A percentile compares a stretch with the other conserved stretches of the same genome.
These are phyloP conservation scores for Knufia petricola DNA, from an alignment of 2,329 filamentous ascomycete genomes.

Conservation along the genomic window DNA sequence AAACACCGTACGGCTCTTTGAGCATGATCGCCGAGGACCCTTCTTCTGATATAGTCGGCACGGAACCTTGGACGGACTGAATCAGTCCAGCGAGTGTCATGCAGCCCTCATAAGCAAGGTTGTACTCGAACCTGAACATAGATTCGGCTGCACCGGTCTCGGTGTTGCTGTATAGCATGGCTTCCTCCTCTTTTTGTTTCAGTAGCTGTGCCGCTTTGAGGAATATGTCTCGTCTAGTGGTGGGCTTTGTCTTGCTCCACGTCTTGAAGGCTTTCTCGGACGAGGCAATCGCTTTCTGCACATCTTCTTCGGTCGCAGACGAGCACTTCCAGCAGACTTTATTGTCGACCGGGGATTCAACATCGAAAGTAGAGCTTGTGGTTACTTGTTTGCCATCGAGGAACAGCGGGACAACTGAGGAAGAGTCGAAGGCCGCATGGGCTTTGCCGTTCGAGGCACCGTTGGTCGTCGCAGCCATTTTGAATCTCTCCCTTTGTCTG, in stretches of 20 bases:
- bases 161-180: conserved; percentile 49
- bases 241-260: conserved; percentile 57
- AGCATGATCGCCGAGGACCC: conserved; percentile 54
- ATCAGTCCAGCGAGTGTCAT: conserved; percentile 17
- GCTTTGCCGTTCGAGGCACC: neutral
- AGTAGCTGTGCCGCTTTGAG: conserved; percentile 57
- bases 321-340: conserved; percentile 47
- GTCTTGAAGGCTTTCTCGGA: conserved; percentile 58
- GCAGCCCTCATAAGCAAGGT: conserved; percentile 15
- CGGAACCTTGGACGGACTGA: conserved; percentile 32
- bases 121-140: conserved; percentile 26
- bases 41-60: conserved; percentile 40
- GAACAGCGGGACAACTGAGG: conserved; percentile 31
- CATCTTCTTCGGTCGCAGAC: conserved; percentile 47
- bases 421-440: conserved; percentile 17
- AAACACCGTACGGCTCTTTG: conserved; percentile 69
- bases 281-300: conserved; percentile 46
- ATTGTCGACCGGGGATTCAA: conserved; percentile 48
- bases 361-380: conserved; percentile 34
- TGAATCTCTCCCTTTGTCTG: too few relatives aligned
- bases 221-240: conserved; percentile 58
- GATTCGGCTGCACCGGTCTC: conserved; percentile 45
- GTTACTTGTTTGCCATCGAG: conserved; percentile 36
- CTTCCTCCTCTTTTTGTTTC: conserved; percentile 49
- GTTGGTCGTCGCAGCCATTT: neutral